Evolutionary conservation across 768 basidiomycete genomes (phyloP), one percentile per base, ranked within the genome.

Genomic region (Kwoniella dendrophila): DNA sequence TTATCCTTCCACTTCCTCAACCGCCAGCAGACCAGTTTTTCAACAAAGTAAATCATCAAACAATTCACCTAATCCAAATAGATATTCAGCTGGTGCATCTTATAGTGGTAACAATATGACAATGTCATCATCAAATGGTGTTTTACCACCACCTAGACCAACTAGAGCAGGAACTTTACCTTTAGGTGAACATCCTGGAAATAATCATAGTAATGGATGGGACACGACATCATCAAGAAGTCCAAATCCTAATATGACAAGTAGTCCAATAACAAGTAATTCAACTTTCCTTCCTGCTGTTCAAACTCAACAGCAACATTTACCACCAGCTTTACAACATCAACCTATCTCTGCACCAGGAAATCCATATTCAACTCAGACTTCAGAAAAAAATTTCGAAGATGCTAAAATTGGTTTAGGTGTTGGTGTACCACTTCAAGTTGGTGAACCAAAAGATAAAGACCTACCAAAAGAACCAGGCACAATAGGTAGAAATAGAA

Each of bases 61-160:
- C 12, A 73, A 69, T 48, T 77, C 77, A 10, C 77, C 77, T 7
- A 78, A 78, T 57, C 74, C 70, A 8, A 78, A 78, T 62, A 52
- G 77, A 44, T 75, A 72, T 56, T 78, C 77, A 0, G 64, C 67
- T 22, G 74, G 77, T 11, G 51, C 66, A 3, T 59, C 60, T n/a
- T 47, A 48, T 32, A n/a, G n/a, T n/a, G 26, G 22, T n/a, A 26
- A 53, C 11, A 44, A 43, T 24, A 63, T 64, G 63, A 32, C 53
- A 10, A 63, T 55, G 54, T 40, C 59, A 34, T n/a, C n/a, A n/a
- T 30, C 55, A 38, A 53, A 49, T 22, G 45, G 49, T 24, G 34
- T 62, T 2, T 26, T 51, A 11, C 73, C 75, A 5, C 75, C 76
- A 20, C 68, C 71, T 22, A 53, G 78, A 49, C 78, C 76, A 2